A percentile compares a stretch with the other conserved stretches of the same genome.
Conservation (phyloP, 768 basidiomycete species). For the Candolleomyces efflorescens region DNA sequence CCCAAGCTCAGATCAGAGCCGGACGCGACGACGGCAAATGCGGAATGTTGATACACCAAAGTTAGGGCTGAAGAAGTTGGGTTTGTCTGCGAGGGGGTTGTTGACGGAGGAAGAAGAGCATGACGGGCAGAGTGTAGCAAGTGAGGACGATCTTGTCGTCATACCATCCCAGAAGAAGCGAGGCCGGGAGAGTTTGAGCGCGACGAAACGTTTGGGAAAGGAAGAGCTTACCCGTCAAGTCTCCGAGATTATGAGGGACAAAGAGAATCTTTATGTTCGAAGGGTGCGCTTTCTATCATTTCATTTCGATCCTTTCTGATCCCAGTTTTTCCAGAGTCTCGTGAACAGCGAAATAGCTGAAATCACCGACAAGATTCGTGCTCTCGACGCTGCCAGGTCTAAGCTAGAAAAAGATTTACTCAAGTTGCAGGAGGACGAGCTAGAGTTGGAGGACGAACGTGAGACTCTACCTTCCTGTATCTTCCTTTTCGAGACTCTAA, state of each 20-base stretch:
- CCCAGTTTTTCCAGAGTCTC: conserved; percentile 53
- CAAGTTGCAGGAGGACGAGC: conserved; percentile 88
- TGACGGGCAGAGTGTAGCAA: conserved; percentile 60
- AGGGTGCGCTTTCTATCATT: conserved; percentile 44
- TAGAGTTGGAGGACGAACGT: conserved; percentile 97
- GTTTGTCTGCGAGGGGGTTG: conserved; percentile 74
- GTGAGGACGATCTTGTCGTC: conserved; percentile 72
- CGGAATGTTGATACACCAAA: conserved; percentile 73
- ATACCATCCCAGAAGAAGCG: conserved; percentile 46
- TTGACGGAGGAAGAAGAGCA: conserved; percentile 52
- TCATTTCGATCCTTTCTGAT: conserved; percentile 3
- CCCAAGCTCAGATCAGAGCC: conserved; percentile 80
- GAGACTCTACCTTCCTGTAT: conserved; percentile 25
- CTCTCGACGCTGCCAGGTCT: conserved; percentile 73
- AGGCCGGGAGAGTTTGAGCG: conserved; percentile 63
- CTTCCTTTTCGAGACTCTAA: conserved; percentile 5
- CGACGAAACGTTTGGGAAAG: conserved; percentile 67
- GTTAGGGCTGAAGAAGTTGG: conserved; percentile 76
- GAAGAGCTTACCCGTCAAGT: conserved; percentile 84
- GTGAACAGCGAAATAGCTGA: conserved; percentile 85
- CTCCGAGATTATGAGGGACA: conserved; percentile 84
- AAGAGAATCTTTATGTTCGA: conserved; percentile 88
- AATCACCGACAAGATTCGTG: conserved; percentile 85
- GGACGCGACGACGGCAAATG: conserved; percentile 71
- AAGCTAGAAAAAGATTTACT: conserved; percentile 81